Percentiles rank a stretch among this genome's conserved stretches.
Conservation (phyloP, 805 yeast species). For the Ogataea paradorogensis region DNA sequence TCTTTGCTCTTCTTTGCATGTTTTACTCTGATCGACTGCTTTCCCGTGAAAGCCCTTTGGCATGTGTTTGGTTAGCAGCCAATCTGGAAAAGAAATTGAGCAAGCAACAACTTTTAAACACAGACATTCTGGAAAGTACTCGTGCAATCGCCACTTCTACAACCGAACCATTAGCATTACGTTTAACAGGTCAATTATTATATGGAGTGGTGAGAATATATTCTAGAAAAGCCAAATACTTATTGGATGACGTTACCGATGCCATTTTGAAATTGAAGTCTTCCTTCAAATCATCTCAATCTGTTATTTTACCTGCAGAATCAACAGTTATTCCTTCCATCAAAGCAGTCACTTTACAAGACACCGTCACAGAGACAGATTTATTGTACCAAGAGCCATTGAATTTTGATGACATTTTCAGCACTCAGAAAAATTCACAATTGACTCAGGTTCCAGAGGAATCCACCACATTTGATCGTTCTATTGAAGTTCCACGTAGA, state of each 20-base stretch:
- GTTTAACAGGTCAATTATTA: constrained; percentile 81
- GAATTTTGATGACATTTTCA: constrained; percentile 36
- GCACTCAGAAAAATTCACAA: constrained; percentile 13
- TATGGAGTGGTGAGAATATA: constrained; percentile 87
- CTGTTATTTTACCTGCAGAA: constrained; percentile 57
- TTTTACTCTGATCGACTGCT: constrained; percentile 50
- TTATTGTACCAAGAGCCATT: constrained; percentile 65
- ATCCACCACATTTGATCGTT: constrained; percentile 42
- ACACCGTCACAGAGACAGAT: constrained; percentile 77
- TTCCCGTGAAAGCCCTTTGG: constrained; percentile 77
- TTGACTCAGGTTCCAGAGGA: constrained; percentile 14
- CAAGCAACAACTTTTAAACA: constrained; percentile 66
- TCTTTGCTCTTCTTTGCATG: constrained; percentile 31
- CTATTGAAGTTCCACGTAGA: constrained; percentile 66
- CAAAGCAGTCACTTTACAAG: constrained; percentile 60
- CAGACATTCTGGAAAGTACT: constrained; percentile 67
- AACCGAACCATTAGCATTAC: constrained; percentile 64
- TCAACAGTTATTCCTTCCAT: constrained; percentile 61
- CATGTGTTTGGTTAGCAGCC: constrained; percentile 91
- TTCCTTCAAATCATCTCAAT: constrained; percentile 50
- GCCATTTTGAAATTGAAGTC: constrained; percentile 68
- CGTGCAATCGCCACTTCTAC: constrained; percentile 54
- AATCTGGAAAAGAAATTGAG: constrained; percentile 77
- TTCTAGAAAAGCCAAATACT: constrained; percentile 77
- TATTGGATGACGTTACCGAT: constrained; percentile 80